These are phyloP conservation scores for Meyerozyma smithsonii DNA, from an alignment of 1,139 yeast genomes.

Conservation along the genomic window DNA sequence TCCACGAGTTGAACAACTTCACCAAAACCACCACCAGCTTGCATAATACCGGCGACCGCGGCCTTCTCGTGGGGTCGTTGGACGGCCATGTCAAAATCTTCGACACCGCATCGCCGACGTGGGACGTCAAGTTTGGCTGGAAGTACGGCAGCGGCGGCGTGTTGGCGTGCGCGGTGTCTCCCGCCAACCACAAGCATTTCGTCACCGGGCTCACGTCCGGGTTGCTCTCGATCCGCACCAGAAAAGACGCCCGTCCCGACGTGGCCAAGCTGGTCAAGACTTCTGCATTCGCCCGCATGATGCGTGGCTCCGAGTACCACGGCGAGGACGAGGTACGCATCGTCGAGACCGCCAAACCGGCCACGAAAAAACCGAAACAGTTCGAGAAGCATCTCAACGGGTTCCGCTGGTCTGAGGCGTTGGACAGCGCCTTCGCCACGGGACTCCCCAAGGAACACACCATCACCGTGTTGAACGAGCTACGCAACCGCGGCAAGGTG, in stretches of 20 bases:
- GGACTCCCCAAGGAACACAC: conserved; percentile 80
- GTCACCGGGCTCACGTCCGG: conserved; percentile 96
- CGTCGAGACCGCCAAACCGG: conserved; percentile 41
- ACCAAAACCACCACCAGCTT: conserved; percentile 90
- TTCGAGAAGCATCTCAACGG: conserved; percentile 82
- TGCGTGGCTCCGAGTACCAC: conserved; percentile 84
- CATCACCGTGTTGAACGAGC: conserved; percentile 74
- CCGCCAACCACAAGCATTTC: conserved; percentile 73
- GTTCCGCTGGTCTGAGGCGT: conserved; percentile 89
- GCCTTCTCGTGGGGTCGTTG: conserved; percentile 85
- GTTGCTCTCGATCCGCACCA: conserved; percentile 78
- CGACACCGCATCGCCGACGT: conserved; percentile 66
- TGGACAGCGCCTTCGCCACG: conserved; percentile 76
- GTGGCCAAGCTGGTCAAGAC: conserved; percentile 44
- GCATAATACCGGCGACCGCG: conserved; percentile 64
- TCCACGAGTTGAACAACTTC: conserved; percentile 69
- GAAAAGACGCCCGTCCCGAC: conserved; percentile 58
- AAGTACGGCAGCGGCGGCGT: conserved; percentile 89
- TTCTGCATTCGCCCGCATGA: conserved; percentile 66
- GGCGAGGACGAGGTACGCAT: conserved; percentile 85
- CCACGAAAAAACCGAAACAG: conserved; percentile 57
- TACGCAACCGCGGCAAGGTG: conserved; percentile 83
- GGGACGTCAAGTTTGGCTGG: conserved; percentile 97
- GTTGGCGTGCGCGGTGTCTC: conserved; percentile 83
- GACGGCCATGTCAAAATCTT: conserved; percentile 97